Conservation (phyloP, 1,284 basidiomycete genomes). For the Ustilago lituana region DNA sequence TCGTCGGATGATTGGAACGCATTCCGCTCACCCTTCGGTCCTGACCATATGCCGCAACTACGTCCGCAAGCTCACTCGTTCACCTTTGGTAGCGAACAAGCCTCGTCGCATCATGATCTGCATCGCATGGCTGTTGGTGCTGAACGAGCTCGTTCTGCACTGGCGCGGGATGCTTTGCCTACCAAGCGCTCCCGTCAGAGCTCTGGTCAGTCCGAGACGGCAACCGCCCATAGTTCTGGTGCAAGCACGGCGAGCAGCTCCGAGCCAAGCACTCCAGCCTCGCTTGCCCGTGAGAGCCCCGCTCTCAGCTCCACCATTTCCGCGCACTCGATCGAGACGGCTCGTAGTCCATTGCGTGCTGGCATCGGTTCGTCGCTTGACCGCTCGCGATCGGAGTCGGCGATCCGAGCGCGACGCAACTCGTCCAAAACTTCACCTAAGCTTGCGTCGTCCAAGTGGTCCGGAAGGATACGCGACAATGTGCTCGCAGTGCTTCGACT, state of each 20-base stretch:
- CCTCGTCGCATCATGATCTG: slow-evolving; percentile 29
- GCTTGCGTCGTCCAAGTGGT: slow-evolving; percentile 32
- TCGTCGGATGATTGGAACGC: slow-evolving; percentile 41
- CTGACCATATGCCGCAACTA: slow-evolving; percentile 27
- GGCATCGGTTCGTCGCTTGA: slow-evolving; percentile 32
- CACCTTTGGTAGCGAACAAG: slow-evolving; percentile 34
- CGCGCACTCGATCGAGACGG: slow-evolving; percentile 28
- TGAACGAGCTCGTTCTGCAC: slow-evolving; percentile 27
- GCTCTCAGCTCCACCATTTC: slow-evolving; percentile 32
- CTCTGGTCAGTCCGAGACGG: slow-evolving; percentile 25
- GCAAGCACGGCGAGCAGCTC: slow-evolving; percentile 54
- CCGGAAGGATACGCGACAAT: slow-evolving; percentile 40
- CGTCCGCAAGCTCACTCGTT: slow-evolving; percentile 42
- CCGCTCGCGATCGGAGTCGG: slow-evolving; percentile 40
- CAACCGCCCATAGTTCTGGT: slow-evolving; percentile 40
- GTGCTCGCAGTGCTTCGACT: slow-evolving; percentile 49
- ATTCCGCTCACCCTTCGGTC: slow-evolving; percentile 49
- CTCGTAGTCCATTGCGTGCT: slow-evolving; percentile 22
- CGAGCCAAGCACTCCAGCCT: slow-evolving; percentile 59
- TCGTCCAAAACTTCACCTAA: slow-evolving; percentile 32
- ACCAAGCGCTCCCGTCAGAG: slow-evolving; percentile 35
- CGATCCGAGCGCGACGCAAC: slow-evolving; percentile 22
- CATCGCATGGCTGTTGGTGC: slow-evolving; percentile 50
- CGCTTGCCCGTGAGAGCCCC: slow-evolving; percentile 27
- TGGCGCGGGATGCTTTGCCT: slow-evolving; percentile 9